Evolutionary conservation across 2,329 filamentous ascomycete species (phyloP), one percentile per base, ranked within the genome.

Genomic region (Microcyclosporella mali): DNA sequence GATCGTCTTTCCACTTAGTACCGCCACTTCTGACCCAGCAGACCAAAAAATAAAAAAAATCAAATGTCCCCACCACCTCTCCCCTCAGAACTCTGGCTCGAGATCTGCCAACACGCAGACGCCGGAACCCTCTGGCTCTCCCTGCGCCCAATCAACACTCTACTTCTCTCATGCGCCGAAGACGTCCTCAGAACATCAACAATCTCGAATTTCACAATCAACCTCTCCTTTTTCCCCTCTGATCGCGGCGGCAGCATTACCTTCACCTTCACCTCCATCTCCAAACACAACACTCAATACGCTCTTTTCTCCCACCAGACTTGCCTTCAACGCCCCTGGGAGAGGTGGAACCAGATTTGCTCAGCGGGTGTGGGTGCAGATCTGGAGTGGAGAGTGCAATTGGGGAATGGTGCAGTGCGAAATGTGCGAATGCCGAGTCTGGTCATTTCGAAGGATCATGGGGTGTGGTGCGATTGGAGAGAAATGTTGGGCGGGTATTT

Each of bases 41-140:
- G n/a, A n/a, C n/a, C n/a, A n/a, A n/a, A n/a, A n/a, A n/a, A n/a
- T n/a, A n/a, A n/a, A n/a, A n/a, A n/a, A n/a, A n/a, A n/a, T n/a
- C n/a, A n/a, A 17, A 47, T 43, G 39, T 19, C 37, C 19, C 28
- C 38, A 19, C 36, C 45, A 10, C 10, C 14, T 1, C 45, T 58
- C 27, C 55, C 55, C 16, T 42, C 51, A 40, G 56, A 59, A 41
- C 34, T 59, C 17, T 51, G 46, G 46, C 51, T 59, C 2, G 46
- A 55, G 11, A 56, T 57, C 41, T 45, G 55, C 40, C 33, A 25
- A 17, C 40, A 51, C 28, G 12, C 51, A 29, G 33, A 44, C 3
- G 41, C 49, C 1, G n/a, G 33, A 31, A 52, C 57, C 34, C 42
- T 57, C 28, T 57, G 53, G 51, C 38, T 43, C 18, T 47, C 47